Evolutionary conservation across 352 stramenopile genomes (phyloP).

Genomic region (Globisporangium recalcitrans): DNA sequence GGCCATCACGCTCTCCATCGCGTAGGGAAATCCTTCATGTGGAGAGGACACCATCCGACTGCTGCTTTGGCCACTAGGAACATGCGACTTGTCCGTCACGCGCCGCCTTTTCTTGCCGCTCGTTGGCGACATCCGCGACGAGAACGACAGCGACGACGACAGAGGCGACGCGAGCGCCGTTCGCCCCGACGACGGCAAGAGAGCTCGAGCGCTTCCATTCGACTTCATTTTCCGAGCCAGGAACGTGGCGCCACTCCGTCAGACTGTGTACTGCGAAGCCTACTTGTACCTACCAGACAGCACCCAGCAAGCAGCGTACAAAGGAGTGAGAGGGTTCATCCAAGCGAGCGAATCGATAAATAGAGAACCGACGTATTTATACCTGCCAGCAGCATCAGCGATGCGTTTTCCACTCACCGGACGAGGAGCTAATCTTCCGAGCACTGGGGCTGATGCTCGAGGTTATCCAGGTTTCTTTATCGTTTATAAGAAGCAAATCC

Average conservation of each 20-base stretch:
- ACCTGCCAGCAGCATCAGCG: neutral
- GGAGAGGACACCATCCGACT: constrained; percentile 5
- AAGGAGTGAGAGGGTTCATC: neutral
- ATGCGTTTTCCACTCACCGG: neutral
- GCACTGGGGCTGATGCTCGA: too few relatives aligned
- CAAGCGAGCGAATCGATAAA: neutral
- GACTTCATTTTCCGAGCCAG: constrained; percentile 21
- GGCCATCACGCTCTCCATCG: constrained; percentile 12
- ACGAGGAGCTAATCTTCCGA: too few relatives aligned
- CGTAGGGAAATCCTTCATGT: constrained; percentile 5
- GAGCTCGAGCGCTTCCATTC: constrained; percentile 20
- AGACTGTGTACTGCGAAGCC: neutral
- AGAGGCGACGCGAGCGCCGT: constrained; percentile 17
- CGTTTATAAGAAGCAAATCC: neutral
- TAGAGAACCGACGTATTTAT: neutral
- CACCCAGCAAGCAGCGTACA: neutral
- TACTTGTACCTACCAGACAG: too few relatives aligned
- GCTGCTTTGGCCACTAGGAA: constrained; percentile 8
- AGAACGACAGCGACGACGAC: constrained; percentile 14
- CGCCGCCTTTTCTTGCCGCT: constrained; percentile 17
- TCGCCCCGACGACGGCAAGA: constrained; percentile 17
- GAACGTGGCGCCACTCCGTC: neutral
- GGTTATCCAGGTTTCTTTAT: neutral
- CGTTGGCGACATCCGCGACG: constrained; percentile 22
- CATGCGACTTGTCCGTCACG: constrained; percentile 8